Conservation (phyloP, 2,329 filamentous ascomycete genomes). For the Calcarisporium arbuscula region DNA sequence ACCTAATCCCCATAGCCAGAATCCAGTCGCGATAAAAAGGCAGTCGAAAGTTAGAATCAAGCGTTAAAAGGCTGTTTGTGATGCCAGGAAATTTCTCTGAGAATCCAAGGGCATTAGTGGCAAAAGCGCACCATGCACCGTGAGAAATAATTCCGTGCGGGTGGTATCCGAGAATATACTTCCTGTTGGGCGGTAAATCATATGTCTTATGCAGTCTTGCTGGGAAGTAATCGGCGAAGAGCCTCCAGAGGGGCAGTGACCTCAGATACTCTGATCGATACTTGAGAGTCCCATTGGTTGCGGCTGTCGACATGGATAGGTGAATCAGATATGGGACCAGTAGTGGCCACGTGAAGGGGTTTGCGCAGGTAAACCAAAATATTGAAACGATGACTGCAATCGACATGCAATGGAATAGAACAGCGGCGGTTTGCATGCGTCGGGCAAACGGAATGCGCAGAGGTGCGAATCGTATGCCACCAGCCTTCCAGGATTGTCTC, state of each 20-base stretch:
- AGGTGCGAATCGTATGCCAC: slow-evolving; percentile 76
- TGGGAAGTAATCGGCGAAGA: slow-evolving; percentile 91
- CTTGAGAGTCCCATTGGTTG: slow-evolving; percentile 66
- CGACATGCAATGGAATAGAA: slow-evolving; percentile 65
- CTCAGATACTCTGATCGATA: slow-evolving; percentile 72
- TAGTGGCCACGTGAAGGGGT: slow-evolving; percentile 85
- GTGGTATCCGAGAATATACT: slow-evolving; percentile 97
- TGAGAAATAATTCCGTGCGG: slow-evolving; percentile 97
- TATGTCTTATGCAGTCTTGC: slow-evolving; percentile 80
- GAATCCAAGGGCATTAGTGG: slow-evolving; percentile 84
- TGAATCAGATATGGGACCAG: slow-evolving; percentile 74
- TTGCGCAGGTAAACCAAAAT: slow-evolving; percentile 88
- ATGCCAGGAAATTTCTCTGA: slow-evolving; percentile 86
- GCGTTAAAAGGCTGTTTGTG: slow-evolving; percentile 84
- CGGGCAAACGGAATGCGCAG: slow-evolving; percentile 65
- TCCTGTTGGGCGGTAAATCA: slow-evolving; percentile 70
- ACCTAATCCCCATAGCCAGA: slow-evolving; percentile 79
- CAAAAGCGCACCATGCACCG: slow-evolving; percentile 89
- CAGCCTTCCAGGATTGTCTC: slow-evolving; percentile 27
- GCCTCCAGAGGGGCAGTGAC: slow-evolving; percentile 69
- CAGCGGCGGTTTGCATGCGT: slow-evolving; percentile 71
- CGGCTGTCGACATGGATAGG: slow-evolving; percentile 71
- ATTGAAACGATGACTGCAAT: slow-evolving; percentile 65
- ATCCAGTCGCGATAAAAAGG: slow-evolving; percentile 93
- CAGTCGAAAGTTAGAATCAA: slow-evolving; percentile 94